Conservation (phyloP, 179 eudicot species). For the Patellifolia procumbens region DNA sequence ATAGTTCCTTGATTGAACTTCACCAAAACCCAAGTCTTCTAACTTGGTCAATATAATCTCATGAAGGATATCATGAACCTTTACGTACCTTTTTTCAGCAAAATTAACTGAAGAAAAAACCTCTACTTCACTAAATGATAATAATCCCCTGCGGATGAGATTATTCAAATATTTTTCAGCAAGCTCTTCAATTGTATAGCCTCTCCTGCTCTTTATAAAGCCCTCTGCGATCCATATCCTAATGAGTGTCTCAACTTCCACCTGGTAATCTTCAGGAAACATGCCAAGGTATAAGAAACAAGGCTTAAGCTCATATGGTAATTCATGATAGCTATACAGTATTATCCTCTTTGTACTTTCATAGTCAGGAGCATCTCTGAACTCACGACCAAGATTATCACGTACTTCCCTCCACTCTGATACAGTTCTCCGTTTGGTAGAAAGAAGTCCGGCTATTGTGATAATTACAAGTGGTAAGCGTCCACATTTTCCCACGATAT, state of each 20-base stretch:
- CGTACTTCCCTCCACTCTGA: not conserved
- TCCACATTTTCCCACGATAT: not conserved
- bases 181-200: not conserved
- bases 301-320: not conserved
- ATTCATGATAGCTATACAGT: not conserved
- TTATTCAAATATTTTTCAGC: not conserved
- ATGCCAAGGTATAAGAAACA: slow-evolving; percentile 8
- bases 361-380: not conserved
- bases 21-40: too few relatives aligned
- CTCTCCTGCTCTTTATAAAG: not conserved
- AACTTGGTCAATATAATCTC: not conserved
- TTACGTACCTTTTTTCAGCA: not conserved
- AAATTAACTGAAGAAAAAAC: too few relatives aligned
- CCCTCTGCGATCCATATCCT: not conserved
- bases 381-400: not conserved
- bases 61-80: not conserved
- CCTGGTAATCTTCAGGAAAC: not conserved
- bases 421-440: not conserved
- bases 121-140: not conserved
- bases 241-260: not conserved
- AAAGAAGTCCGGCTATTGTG: not conserved
- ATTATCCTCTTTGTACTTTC: not conserved
- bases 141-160: not conserved
- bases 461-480: not conserved
- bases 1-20: not conserved